Conservation (phyloP, 1,284 basidiomycete species). For the Kalmanozyma brasiliensis region DNA sequence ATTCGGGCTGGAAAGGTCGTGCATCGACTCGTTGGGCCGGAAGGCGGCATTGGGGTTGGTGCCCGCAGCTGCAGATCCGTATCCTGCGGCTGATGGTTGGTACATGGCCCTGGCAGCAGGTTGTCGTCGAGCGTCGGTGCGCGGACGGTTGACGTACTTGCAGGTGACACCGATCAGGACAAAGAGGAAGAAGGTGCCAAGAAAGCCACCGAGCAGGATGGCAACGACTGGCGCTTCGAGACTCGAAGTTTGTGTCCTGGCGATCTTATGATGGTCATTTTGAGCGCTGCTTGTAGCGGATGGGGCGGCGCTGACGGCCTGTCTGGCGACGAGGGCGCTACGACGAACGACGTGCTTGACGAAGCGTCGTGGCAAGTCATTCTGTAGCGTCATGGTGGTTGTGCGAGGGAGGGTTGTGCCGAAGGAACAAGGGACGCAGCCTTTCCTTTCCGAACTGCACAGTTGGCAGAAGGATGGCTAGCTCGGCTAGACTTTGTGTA, state of each 20-base stretch:
- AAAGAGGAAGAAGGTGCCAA: constrained; percentile 41
- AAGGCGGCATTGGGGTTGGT: constrained; percentile 4
- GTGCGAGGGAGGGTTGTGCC: no score
- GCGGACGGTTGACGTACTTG: constrained; percentile 42
- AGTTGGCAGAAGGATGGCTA: no score
- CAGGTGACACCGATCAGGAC: constrained; percentile 43
- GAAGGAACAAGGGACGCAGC: background rate
- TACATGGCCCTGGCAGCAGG: constrained; percentile 29
- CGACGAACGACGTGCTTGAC: constrained; percentile 45
- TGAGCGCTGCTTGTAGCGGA: constrained; percentile 1
- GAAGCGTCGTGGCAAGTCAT: constrained; percentile 35
- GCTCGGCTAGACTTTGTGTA: no score
- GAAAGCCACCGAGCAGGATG: constrained; percentile 38
- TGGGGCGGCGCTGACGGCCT: constrained; percentile 7
- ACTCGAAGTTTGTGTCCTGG: constrained; percentile 30
- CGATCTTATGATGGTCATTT: constrained; percentile 7
- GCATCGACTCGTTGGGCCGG: constrained; percentile 22
- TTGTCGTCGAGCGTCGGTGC: constrained; percentile 19
- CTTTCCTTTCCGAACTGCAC: constrained; percentile 1
- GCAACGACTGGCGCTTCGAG: constrained; percentile 30
- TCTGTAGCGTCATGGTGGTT: constrained; percentile 22
- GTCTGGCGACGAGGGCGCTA: constrained; percentile 23
- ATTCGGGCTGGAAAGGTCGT: constrained; percentile 39
- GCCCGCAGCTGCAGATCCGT: constrained; percentile 26
- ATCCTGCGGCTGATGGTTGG: constrained; percentile 52